Evolutionary conservation across 192 early-diverging fungal species (phyloP).

Genomic region (Coemansia sp.): DNA sequence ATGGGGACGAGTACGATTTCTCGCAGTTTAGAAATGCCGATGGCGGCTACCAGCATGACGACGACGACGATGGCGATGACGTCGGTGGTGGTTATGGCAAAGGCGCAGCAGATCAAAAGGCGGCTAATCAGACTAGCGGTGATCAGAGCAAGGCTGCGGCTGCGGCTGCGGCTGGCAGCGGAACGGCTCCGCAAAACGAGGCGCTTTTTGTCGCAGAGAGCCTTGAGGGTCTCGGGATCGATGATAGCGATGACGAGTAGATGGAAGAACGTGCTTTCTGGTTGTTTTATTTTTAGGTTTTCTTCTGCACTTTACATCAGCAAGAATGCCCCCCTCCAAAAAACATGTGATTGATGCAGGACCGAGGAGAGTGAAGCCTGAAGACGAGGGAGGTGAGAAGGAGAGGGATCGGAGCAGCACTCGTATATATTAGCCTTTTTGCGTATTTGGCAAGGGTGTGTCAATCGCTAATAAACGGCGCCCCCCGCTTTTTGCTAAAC

Average conservation of each 20-base stretch:
- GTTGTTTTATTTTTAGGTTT: background rate
- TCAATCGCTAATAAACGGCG: too few relatives aligned
- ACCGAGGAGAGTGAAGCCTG: too few relatives aligned
- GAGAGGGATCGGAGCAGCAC: background rate
- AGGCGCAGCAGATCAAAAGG: background rate
- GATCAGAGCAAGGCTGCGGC: background rate
- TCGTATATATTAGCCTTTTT: background rate
- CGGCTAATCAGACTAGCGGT: background rate
- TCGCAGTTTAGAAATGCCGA: slow-evolving; percentile 73
- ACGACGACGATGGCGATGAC: background rate
- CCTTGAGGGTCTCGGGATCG: slow-evolving; percentile 20
- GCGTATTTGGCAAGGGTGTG: too few relatives aligned
- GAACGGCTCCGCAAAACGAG: slow-evolving; percentile 19
- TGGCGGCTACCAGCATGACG: slow-evolving; percentile 51
- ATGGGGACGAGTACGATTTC: slow-evolving; percentile 79
- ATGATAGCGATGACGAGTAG: slow-evolving; percentile 23
- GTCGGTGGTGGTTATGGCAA: background rate
- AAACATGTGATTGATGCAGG: background rate
- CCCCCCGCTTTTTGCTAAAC: too few relatives aligned
- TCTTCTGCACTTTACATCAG: background rate
- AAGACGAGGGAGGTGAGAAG: too few relatives aligned
- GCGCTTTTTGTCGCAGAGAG: slow-evolving; percentile 29
- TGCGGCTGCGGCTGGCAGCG: background rate
- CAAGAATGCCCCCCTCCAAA: background rate
- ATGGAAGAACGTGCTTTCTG: background rate